Percentiles rank a stretch among this genome's conserved stretches.
Evolutionary conservation across 2,329 filamentous ascomycete genomes (phyloP).

Genomic region (Alternaria rosae): DNA sequence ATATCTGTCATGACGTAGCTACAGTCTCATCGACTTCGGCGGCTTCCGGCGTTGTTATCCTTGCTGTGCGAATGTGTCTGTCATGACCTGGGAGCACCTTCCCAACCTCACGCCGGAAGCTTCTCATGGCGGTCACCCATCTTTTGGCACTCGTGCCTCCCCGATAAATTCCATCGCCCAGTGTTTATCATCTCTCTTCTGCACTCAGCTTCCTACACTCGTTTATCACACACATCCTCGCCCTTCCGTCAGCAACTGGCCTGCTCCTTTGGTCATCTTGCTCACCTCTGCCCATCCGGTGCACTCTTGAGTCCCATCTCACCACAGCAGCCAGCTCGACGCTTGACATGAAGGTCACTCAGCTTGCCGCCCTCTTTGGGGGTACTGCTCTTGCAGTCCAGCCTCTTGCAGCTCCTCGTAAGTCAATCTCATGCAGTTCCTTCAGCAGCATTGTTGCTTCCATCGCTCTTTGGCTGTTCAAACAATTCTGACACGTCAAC

Average conservation of each 20-base stretch:
- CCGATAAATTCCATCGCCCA: slow-evolving; percentile 14
- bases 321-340: slow-evolving; percentile 20
- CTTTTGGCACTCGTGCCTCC: slow-evolving; percentile 28
- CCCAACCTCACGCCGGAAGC: slow-evolving; percentile 7
- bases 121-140: slow-evolving; percentile 12
- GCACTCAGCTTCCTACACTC: slow-evolving; percentile 35
- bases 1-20: slow-evolving; percentile 8
- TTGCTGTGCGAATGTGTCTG: slow-evolving; percentile 19
- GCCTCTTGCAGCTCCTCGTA: slow-evolving; percentile 29
- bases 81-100: slow-evolving; percentile 23
- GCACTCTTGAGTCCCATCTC: slow-evolving; percentile 28
- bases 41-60: neutral
- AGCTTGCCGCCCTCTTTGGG: slow-evolving; percentile 34
- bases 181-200: slow-evolving; percentile 12
- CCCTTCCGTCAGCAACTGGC: slow-evolving; percentile 11
- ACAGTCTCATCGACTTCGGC: neutral
- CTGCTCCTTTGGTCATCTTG: slow-evolving; percentile 21
- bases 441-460: neutral
- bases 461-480: neutral
- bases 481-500: slow-evolving; percentile 11
- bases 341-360: slow-evolving; percentile 37
- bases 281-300: slow-evolving; percentile 20
- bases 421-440: slow-evolving; percentile 12
- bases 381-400: slow-evolving; percentile 30
- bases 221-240: slow-evolving; percentile 24